These are phyloP conservation scores for Dendrostoma leiphaemia DNA, from an alignment of 2,329 filamentous ascomycete species.

Conservation along the genomic window DNA sequence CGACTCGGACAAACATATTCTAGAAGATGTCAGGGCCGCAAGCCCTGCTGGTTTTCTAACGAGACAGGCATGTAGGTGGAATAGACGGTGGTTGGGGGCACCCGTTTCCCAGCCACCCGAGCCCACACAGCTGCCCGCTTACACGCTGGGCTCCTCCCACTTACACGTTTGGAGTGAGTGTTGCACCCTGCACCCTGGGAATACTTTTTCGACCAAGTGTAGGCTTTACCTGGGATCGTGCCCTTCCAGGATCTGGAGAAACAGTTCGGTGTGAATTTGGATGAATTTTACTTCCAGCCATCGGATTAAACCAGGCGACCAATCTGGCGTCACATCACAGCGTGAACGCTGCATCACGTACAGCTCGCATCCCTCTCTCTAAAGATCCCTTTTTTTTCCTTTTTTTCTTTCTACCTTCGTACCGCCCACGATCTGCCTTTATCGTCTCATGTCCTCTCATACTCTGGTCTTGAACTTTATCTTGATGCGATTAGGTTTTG, in stretches of 20 bases:
- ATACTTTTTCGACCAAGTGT: not conserved
- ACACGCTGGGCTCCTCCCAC: not conserved
- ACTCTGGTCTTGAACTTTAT: not conserved
- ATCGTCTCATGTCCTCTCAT: not conserved
- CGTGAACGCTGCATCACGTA: not conserved
- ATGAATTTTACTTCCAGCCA: conserved; percentile 12
- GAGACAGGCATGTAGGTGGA: conserved; percentile 3
- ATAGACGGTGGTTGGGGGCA: conserved; percentile 3
- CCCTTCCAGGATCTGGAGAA: not conserved
- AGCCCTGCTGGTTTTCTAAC: not conserved
- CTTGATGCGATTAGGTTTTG: not conserved
- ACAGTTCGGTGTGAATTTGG: not conserved
- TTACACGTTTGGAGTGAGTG: not conserved
- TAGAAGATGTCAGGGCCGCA: not conserved
- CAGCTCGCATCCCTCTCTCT: not conserved
- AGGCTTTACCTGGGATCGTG: not conserved
- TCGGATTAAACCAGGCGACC: conserved; percentile 5
- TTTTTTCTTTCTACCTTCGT: not conserved
- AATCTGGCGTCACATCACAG: conserved; percentile 10
- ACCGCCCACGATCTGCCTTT: not conserved
- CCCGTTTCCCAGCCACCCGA: not conserved
- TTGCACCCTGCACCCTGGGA: not conserved
- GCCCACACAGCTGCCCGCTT: not conserved
- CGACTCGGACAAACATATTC: not conserved
- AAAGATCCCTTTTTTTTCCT: not conserved